phyloP scores from a whole-genome alignment of 2,329 filamentous ascomycete genomes.

The Ploettnerulaceae sp. region DNA sequence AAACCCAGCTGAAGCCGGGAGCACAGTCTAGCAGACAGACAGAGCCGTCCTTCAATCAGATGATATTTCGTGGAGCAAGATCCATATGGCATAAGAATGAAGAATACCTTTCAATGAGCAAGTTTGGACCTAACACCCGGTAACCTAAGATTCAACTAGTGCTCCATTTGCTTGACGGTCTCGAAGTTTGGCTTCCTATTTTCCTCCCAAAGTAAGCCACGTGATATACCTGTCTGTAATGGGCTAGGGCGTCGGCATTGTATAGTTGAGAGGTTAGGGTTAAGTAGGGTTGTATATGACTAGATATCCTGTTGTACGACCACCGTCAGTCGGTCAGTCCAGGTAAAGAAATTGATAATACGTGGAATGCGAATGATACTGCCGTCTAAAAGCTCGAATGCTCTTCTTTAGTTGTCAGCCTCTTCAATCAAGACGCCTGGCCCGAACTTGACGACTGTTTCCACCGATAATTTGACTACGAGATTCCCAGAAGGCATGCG shows the following conservation, averaged over 20 bases:
- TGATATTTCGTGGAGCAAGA: conserved; percentile 9
- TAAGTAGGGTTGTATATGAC: conserved; percentile 10
- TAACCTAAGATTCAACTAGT: conserved; percentile 6
- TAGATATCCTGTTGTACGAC: background rate
- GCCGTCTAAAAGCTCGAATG: conserved; percentile 1
- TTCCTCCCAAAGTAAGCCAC: conserved; percentile 2
- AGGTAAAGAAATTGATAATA: conserved; percentile 1
- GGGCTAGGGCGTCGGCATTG: background rate
- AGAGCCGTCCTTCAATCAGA: conserved; percentile 3
- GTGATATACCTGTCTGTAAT: conserved; percentile 1
- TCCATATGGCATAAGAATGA: conserved; percentile 11
- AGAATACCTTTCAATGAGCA: background rate
- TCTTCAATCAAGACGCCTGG: conserved; percentile 1
- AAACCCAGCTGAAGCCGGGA: conserved; percentile 11
- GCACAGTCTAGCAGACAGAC: conserved; percentile 9
- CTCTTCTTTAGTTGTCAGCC: conserved; percentile 3
- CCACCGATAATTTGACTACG: conserved; percentile 4
- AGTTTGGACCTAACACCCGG: conserved; percentile 1
- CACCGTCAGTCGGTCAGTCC: background rate
- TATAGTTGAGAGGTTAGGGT: conserved; percentile 2
- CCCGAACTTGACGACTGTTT: conserved; percentile 8
- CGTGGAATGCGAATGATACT: conserved; percentile 6
- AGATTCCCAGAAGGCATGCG: background rate
- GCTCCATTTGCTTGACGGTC: conserved; percentile 7
- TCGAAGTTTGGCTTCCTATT: conserved; percentile 3